phyloP scores from a whole-genome alignment of 805 yeast species.

The Kodamaea neixiangensis region DNA sequence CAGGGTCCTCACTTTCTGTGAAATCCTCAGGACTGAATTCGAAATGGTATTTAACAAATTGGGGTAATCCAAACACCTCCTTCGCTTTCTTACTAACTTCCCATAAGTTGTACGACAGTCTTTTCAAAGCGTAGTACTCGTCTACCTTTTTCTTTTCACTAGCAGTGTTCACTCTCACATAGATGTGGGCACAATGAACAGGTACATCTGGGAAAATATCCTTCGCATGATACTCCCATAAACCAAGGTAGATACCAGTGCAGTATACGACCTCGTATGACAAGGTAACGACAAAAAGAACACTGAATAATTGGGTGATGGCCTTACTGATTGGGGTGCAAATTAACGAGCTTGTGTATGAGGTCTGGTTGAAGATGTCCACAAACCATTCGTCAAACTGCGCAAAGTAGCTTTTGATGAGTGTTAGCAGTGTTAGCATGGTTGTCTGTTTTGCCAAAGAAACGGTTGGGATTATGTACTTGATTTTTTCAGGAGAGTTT shows the following conservation, averaged over 20 bases:
- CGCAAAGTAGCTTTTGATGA: neutral
- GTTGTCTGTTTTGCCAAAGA: neutral
- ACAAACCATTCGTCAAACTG: conserved; percentile 11
- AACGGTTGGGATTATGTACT: neutral
- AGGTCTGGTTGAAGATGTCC: conserved; percentile 11
- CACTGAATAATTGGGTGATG: conserved; percentile 30
- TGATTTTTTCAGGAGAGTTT: neutral
- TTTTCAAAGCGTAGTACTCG: conserved; percentile 30
- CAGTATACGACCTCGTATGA: conserved; percentile 45
- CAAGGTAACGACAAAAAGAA: conserved; percentile 22
- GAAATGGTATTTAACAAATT: conserved; percentile 56
- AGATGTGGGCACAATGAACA: conserved; percentile 76
- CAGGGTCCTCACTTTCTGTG: conserved; percentile 58
- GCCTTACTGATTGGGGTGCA: conserved; percentile 26
- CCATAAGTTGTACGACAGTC: conserved; percentile 14
- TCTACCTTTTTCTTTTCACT: conserved; percentile 20
- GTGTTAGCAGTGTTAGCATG: neutral
- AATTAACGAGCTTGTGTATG: conserved; percentile 27
- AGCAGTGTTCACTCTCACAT: conserved; percentile 50
- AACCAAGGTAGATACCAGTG: conserved; percentile 41
- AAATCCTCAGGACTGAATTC: conserved; percentile 85
- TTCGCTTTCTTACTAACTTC: conserved; percentile 21
- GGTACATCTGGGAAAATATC: conserved; percentile 73
- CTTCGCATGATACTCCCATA: conserved; percentile 55
- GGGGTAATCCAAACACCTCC: conserved; percentile 22